Evolutionary conservation across 805 yeast genomes (phyloP).

Genomic region (Saturnispora zaruensis): DNA sequence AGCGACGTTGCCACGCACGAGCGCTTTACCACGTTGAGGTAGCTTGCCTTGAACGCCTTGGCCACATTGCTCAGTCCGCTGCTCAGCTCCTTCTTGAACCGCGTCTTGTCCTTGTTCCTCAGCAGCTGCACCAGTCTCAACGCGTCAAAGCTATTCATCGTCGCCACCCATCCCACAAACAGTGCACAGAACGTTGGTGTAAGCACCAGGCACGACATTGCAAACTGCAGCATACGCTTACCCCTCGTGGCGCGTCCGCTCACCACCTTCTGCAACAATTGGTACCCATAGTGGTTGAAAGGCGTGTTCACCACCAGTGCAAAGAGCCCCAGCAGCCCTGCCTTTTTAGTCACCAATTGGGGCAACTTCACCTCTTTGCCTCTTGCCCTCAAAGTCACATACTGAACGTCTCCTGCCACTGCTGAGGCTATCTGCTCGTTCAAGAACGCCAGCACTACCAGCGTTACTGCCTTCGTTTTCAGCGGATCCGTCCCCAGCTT

Average conservation of each 20-base stretch:
- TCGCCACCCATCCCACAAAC: slow-evolving; percentile 44
- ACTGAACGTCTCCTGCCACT: slow-evolving; percentile 36
- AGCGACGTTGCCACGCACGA: slow-evolving; percentile 48
- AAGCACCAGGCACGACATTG: slow-evolving; percentile 43
- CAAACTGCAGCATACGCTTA: slow-evolving; percentile 41
- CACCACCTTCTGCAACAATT: slow-evolving; percentile 36
- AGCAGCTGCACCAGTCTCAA: background rate
- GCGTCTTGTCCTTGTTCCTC: background rate
- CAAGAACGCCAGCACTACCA: slow-evolving; percentile 45
- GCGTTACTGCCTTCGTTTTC: slow-evolving; percentile 49
- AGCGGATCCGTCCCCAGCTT: slow-evolving; percentile 42
- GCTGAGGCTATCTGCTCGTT: slow-evolving; percentile 51
- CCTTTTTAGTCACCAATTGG: slow-evolving; percentile 37
- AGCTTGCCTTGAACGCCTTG: slow-evolving; percentile 34
- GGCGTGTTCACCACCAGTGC: slow-evolving; percentile 52
- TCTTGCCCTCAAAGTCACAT: slow-evolving; percentile 8
- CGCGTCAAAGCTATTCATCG: slow-evolving; percentile 32
- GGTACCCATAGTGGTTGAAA: slow-evolving; percentile 45
- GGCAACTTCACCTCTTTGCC: slow-evolving; percentile 22
- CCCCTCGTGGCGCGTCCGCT: slow-evolving; percentile 34
- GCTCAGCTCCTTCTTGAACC: slow-evolving; percentile 14
- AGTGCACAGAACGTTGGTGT: slow-evolving; percentile 45
- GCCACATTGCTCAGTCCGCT: slow-evolving; percentile 11
- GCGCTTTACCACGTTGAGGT: slow-evolving; percentile 38
- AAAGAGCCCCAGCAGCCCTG: slow-evolving; percentile 47